Base-by-base conservation (phyloP, 441 rosid species). In the Gossypium gossypioides region DNA sequence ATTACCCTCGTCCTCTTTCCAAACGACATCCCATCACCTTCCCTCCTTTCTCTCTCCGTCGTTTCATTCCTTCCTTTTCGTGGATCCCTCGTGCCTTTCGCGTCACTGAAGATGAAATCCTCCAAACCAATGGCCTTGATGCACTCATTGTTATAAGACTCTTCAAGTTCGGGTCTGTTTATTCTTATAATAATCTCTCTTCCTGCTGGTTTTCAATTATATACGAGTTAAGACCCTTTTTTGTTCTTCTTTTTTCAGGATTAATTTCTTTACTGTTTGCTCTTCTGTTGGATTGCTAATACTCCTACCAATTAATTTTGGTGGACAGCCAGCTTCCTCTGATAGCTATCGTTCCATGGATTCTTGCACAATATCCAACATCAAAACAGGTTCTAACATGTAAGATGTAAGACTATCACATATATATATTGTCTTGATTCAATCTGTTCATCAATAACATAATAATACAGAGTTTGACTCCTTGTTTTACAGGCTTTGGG, bases 61-160 rank as follows among this genome's bases (percentile, higher is more conserved):
- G 96, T 51, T 88, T 89, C 78, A 83, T 89, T 10, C 97, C 97
- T 57, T 90, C 97, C 1, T 60, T 92, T 8, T 86, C 92, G 0
- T 94, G 99, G 97, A 87, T 94, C 69, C 88, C 84, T 63, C 85
- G 84, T 21, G 96, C 96, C 55, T 83, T 86, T 52, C 83, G 84
- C 25, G 84, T 92, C 68, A 78, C 91, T 1, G 97, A 92, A 74
- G 96, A 94, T 46, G 86, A 90, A 64, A 84, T 94, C 72, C 86
- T 92, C 50, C 64, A 69, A 42, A 74, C 76, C 69, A 81, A 84
- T 50, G 94, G 94, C 68, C 96, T 92, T 10, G 94, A 92, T 51
- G 94, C 94, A 0, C 91, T 92, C 56, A 74, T 90, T 76, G 63
- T 92, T 80, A 79, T 94, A 73, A 83, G 94, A 52, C 96, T 92